phyloP scores from a whole-genome alignment of 768 basidiomycete species.

The Boletus rubropictus region DNA sequence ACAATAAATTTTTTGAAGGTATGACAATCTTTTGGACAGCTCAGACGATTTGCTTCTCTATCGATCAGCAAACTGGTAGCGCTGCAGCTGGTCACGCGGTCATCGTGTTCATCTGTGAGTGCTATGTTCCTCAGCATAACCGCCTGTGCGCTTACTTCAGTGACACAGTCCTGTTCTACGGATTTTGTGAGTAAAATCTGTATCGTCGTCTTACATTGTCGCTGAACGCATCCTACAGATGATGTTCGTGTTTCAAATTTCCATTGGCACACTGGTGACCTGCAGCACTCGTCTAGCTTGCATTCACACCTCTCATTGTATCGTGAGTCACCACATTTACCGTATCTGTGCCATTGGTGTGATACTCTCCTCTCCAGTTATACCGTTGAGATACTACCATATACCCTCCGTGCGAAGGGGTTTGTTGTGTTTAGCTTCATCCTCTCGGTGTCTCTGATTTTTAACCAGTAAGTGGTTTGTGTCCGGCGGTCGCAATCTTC shows the following conservation, averaged over 20 bases:
- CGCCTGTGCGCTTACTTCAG: neutral
- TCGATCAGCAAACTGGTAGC: slow-evolving; percentile 26
- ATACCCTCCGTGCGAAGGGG: slow-evolving; percentile 37
- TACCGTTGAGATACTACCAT: slow-evolving; percentile 41
- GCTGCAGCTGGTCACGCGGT: slow-evolving; percentile 36
- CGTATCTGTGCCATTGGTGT: neutral
- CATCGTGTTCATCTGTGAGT: slow-evolving; percentile 42
- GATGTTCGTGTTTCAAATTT: slow-evolving; percentile 22
- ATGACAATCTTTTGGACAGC: slow-evolving; percentile 37
- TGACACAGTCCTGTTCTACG: slow-evolving; percentile 34
- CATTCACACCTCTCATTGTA: slow-evolving; percentile 39
- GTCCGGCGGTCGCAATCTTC: slow-evolving; percentile 16
- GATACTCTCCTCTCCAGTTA: slow-evolving; percentile 22
- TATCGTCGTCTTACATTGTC: neutral
- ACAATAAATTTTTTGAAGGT: slow-evolving; percentile 33
- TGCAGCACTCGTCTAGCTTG: slow-evolving; percentile 19
- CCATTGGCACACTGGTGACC: neutral
- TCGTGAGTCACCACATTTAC: slow-evolving; percentile 17
- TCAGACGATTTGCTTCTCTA: slow-evolving; percentile 34
- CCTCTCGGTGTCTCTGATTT: slow-evolving; percentile 36
- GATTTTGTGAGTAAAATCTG: slow-evolving; percentile 27
- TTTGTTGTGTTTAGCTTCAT: slow-evolving; percentile 36
- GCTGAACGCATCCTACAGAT: slow-evolving; percentile 13
- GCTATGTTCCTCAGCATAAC: neutral
- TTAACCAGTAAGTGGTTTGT: slow-evolving; percentile 36